Evolutionary conservation across 2,329 filamentous ascomycete species (phyloP).

Genomic region (Aspergillus fischeri): DNA sequence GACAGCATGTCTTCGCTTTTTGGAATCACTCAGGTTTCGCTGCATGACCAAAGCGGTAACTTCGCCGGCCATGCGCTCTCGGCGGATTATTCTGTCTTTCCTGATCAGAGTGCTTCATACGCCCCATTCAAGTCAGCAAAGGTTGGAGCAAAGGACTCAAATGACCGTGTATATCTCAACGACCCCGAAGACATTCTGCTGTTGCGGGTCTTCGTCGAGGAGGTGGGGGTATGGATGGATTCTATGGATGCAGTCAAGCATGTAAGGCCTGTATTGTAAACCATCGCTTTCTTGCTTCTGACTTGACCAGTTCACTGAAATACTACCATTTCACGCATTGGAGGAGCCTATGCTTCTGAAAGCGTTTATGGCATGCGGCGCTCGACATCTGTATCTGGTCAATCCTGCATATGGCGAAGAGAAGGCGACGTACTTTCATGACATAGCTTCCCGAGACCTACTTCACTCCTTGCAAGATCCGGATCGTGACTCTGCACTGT

Average conservation of each 20-base stretch:
- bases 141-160: constrained; percentile 38
- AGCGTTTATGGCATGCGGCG: constrained; percentile 83
- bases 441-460: constrained; percentile 75
- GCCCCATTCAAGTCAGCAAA: constrained; percentile 33
- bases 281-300: constrained; percentile 7
- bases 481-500: constrained; percentile 76
- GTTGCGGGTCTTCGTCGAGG: constrained; percentile 88
- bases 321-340: constrained; percentile 78
- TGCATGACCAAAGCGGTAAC: constrained; percentile 17
- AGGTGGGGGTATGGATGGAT: constrained; percentile 93
- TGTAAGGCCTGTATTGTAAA: constrained; percentile 34
- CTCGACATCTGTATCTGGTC: constrained; percentile 70
- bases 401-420: constrained; percentile 69
- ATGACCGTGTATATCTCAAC: constrained; percentile 61
- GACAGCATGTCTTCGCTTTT: constrained; percentile 48
- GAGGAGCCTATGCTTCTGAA: constrained; percentile 84
- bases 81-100: constrained; percentile 23
- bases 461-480: constrained; percentile 76
- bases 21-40: constrained; percentile 38
- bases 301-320: constrained; percentile 61
- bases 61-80: constrained; percentile 24
- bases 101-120: constrained; percentile 32
- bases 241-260: constrained; percentile 80
- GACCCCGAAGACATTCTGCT: constrained; percentile 76
- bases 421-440: constrained; percentile 77